Conservation (phyloP, 306 rosid species). For the Vachellia collinsii region DNA sequence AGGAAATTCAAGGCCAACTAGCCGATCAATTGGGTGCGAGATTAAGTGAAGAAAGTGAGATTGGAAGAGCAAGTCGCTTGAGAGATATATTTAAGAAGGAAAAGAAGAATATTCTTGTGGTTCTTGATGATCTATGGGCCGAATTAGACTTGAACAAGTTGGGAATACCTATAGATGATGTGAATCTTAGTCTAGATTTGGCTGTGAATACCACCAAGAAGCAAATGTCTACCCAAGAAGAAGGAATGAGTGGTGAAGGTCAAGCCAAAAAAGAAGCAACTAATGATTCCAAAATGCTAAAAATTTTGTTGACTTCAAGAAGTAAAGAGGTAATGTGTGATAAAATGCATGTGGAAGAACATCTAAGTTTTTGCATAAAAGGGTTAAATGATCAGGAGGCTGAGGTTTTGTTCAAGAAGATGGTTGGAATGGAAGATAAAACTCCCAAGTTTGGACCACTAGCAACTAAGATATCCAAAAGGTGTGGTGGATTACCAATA, state of each 20-base stretch:
- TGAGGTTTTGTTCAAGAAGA: no score
- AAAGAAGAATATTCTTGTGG: no score
- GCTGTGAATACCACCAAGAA: no score
- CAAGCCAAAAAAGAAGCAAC: no score
- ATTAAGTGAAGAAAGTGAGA: background rate
- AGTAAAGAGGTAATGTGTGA: background rate
- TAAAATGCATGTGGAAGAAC: no score
- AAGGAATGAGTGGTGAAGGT: no score
- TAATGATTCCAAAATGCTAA: background rate
- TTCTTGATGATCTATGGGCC: constrained; percentile 9
- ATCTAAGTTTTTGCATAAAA: no score
- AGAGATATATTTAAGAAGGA: no score
- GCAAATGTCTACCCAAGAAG: background rate
- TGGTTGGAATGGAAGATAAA: background rate
- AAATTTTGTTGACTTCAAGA: constrained; percentile 21
- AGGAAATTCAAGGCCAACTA: background rate
- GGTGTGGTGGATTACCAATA: background rate
- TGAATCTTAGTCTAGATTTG: background rate
- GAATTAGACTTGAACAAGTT: constrained; percentile 14
- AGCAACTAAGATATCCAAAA: no score
- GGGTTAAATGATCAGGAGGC: no score
- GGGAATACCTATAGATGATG: background rate
- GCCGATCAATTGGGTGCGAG: background rate
- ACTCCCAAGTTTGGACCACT: no score
- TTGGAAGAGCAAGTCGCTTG: constrained; percentile 2